phyloP scores from a whole-genome alignment of 2,329 filamentous ascomycete genomes.

The Fusarium pseudocircinatum region DNA sequence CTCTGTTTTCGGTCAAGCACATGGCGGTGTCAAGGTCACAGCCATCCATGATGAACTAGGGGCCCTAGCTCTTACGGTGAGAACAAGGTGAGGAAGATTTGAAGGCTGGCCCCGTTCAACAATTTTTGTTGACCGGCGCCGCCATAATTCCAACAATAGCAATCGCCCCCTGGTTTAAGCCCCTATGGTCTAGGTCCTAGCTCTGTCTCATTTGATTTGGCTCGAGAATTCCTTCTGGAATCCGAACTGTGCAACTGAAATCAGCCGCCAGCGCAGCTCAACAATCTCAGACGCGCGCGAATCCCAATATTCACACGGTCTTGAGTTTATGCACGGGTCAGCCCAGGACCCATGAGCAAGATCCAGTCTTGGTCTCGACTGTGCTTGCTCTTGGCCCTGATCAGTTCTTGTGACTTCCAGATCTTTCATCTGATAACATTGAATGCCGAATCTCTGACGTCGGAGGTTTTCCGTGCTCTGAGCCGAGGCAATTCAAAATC shows the following conservation, averaged over 20 bases:
- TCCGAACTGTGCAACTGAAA: constrained; percentile 9
- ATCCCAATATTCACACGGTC: constrained; percentile 23
- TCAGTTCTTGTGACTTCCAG: constrained; percentile 20
- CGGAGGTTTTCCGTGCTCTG: constrained; percentile 22
- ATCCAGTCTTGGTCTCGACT: neutral
- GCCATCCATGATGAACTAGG: constrained; percentile 7
- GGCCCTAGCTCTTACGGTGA: constrained; percentile 28
- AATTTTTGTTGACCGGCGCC: constrained; percentile 18
- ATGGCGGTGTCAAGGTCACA: constrained; percentile 10
- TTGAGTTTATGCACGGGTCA: constrained; percentile 15
- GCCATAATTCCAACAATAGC: constrained; percentile 38
- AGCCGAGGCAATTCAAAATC: constrained; percentile 36
- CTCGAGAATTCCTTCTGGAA: constrained; percentile 17
- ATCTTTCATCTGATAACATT: constrained; percentile 12
- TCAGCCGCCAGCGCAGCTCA: constrained; percentile 16
- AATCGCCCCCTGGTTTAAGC: constrained; percentile 5
- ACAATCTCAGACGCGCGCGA: constrained; percentile 27
- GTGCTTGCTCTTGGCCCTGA: constrained; percentile 7
- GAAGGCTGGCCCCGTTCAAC: constrained; percentile 33
- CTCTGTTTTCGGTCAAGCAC: constrained; percentile 19
- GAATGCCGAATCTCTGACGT: constrained; percentile 14
- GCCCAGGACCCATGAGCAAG: constrained; percentile 3
- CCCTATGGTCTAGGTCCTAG: neutral
- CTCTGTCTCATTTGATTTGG: neutral
- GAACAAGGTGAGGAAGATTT: constrained; percentile 32